phyloP scores from a whole-genome alignment of 2,329 filamentous ascomycete genomes.

The Pestalotiopsis sp. region DNA sequence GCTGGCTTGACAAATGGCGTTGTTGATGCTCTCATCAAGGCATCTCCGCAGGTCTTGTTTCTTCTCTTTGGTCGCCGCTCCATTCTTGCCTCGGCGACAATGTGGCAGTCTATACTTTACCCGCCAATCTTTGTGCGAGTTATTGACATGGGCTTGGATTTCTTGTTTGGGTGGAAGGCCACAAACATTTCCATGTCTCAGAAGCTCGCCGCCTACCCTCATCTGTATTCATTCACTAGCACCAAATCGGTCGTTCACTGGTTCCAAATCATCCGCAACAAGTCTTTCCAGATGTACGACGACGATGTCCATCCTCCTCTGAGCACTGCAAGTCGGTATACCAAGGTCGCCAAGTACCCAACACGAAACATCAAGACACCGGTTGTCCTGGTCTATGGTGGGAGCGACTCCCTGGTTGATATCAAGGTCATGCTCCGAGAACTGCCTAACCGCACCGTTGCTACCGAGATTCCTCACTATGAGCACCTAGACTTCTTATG shows the following conservation, averaged over 20 bases:
- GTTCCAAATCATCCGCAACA: conserved; percentile 98
- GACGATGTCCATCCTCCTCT: conserved; percentile 85
- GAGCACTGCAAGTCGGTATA: conserved; percentile 77
- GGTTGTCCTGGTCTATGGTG: conserved; percentile 90
- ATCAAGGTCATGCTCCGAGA: conserved; percentile 92
- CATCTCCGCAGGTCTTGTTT: conserved; percentile 89
- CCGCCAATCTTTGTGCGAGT: conserved; percentile 88
- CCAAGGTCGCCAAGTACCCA: conserved; percentile 94
- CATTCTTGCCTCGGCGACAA: conserved; percentile 89
- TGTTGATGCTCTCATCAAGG: conserved; percentile 90
- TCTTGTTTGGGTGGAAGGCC: conserved; percentile 89
- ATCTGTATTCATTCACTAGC: conserved; percentile 95
- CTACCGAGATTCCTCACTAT: conserved; percentile 87
- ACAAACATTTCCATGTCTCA: conserved; percentile 83
- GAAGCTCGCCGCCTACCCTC: conserved; percentile 93
- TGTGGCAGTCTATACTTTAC: conserved; percentile 97
- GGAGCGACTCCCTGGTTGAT: conserved; percentile 90
- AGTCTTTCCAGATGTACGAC: conserved; percentile 97
- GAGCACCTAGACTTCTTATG: conserved; percentile 97
- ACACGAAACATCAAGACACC: conserved; percentile 97
- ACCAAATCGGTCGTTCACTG: conserved; percentile 98
- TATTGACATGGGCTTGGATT: conserved; percentile 80
- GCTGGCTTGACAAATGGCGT: conserved; percentile 87
- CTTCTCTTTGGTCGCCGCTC: conserved; percentile 90
- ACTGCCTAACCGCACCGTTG: conserved; percentile 81